Conservation (phyloP, 306 rosid genomes). For the Prosopis cineraria region DNA sequence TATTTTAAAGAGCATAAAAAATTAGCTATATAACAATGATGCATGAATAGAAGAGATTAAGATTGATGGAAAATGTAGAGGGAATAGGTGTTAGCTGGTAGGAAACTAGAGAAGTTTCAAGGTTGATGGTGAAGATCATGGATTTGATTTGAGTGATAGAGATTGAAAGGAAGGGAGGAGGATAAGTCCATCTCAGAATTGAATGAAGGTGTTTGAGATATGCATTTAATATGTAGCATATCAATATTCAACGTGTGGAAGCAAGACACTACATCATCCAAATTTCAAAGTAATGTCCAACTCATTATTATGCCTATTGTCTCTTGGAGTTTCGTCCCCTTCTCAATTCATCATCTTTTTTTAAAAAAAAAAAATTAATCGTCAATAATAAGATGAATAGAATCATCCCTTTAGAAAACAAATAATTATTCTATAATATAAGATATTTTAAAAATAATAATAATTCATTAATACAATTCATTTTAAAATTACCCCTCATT, state of each 20-base stretch:
- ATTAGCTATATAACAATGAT: neutral
- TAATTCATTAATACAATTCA: too few species aligned
- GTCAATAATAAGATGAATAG: too few species aligned
- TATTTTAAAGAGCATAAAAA: too few species aligned
- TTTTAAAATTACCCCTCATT: too few species aligned
- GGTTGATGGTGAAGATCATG: constrained; percentile 26
- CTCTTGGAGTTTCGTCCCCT: neutral
- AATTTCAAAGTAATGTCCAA: neutral
- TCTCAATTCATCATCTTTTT: neutral
- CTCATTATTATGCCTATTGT: neutral
- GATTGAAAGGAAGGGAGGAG: neutral
- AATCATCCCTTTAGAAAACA: neutral
- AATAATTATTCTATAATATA: too few species aligned
- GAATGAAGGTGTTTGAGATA: constrained; percentile 29
- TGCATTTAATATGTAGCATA: neutral
- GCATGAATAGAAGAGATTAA: neutral
- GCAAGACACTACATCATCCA: neutral
- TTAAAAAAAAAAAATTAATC: too few species aligned
- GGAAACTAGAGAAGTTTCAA: neutral
- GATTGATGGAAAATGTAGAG: neutral
- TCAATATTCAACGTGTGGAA: neutral
- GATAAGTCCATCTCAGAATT: constrained; percentile 34
- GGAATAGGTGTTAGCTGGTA: neutral
- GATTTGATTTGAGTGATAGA: neutral
- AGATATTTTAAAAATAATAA: too few species aligned